These are phyloP conservation scores for Fusarium dimerum DNA, from an alignment of 2,329 filamentous ascomycete species.

Conservation along the genomic window DNA sequence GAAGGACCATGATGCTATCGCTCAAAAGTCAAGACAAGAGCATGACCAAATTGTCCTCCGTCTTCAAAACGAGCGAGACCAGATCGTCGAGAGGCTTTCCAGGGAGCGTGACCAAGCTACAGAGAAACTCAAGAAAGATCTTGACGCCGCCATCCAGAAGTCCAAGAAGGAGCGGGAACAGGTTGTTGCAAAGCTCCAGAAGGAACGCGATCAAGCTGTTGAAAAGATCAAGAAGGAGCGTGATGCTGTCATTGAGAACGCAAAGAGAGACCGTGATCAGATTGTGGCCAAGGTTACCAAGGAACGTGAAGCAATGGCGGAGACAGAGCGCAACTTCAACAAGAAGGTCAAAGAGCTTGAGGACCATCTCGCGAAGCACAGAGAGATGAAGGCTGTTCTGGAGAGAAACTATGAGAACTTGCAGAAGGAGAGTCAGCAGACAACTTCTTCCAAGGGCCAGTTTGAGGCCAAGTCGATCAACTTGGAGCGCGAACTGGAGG, in stretches of 20 bases:
- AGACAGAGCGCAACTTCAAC: slow-evolving; percentile 22
- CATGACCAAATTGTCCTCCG: slow-evolving; percentile 19
- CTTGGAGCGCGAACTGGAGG: slow-evolving; percentile 27
- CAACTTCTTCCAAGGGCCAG: slow-evolving; percentile 10
- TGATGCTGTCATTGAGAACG: slow-evolving; percentile 20
- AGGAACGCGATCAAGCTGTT: slow-evolving; percentile 23
- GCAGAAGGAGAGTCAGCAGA: slow-evolving; percentile 22
- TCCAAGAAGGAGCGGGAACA: slow-evolving; percentile 13
- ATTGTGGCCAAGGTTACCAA: slow-evolving; percentile 21
- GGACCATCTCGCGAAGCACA: slow-evolving; percentile 25
- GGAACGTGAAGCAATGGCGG: slow-evolving; percentile 25
- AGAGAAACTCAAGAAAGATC: slow-evolving; percentile 9
- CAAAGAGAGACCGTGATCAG: slow-evolving; percentile 23
- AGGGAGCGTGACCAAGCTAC: slow-evolving; percentile 2
- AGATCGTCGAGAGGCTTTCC: slow-evolving; percentile 9
- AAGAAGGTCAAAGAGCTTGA: slow-evolving; percentile 30
- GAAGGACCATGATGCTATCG: slow-evolving; percentile 12
- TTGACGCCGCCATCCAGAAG: slow-evolving; percentile 6
- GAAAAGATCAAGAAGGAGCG: slow-evolving; percentile 21
- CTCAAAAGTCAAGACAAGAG: slow-evolving; percentile 4
- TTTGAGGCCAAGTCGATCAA: slow-evolving; percentile 29
- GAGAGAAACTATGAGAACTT: slow-evolving; percentile 30
- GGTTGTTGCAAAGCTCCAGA: slow-evolving; percentile 21
- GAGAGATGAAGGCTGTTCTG: slow-evolving; percentile 27
- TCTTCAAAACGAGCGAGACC: slow-evolving; percentile 21